Evolutionary conservation across 1,139 yeast genomes (phyloP).

Genomic region (Kluyveromyces sp.): DNA sequence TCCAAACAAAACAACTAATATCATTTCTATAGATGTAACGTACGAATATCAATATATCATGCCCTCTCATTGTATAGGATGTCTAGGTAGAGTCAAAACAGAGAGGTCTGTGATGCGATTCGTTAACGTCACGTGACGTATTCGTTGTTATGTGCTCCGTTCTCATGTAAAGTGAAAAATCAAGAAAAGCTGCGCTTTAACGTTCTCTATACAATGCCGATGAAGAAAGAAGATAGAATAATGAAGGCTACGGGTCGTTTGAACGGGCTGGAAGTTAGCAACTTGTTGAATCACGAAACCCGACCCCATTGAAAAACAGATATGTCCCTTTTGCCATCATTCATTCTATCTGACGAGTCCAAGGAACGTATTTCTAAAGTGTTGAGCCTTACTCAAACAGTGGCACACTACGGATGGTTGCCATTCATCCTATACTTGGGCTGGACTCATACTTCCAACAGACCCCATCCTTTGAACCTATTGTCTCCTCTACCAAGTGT

Average conservation of each 20-base stretch:
- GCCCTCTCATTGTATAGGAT: background rate
- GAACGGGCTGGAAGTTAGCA: too few relatives aligned
- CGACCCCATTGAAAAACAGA: background rate
- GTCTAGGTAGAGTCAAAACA: too few relatives aligned
- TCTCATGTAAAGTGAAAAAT: background rate
- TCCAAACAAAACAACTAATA: slow-evolving; percentile 1
- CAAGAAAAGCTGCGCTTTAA: background rate
- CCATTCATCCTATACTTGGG: slow-evolving; percentile 92
- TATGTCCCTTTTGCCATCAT: slow-evolving; percentile 31
- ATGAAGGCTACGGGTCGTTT: too few relatives aligned
- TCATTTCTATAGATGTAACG: slow-evolving; percentile 4
- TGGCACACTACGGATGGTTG: slow-evolving; percentile 94
- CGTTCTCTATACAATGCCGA: background rate
- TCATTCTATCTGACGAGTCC: slow-evolving; percentile 49
- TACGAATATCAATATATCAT: background rate
- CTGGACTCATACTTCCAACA: slow-evolving; percentile 79
- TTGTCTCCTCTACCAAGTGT: slow-evolving; percentile 61
- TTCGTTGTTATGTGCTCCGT: too few relatives aligned
- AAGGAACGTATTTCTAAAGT: slow-evolving; percentile 84
- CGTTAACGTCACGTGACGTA: background rate
- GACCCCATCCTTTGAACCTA: slow-evolving; percentile 64
- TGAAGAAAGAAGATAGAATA: too few relatives aligned
- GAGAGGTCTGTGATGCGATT: too few relatives aligned
- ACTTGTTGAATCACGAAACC: background rate
- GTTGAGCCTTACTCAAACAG: slow-evolving; percentile 75